Percentiles rank a stretch among this genome's conserved stretches.
phyloP scores from a whole-genome alignment of 768 basidiomycete species.

The Lentinula sp. region DNA sequence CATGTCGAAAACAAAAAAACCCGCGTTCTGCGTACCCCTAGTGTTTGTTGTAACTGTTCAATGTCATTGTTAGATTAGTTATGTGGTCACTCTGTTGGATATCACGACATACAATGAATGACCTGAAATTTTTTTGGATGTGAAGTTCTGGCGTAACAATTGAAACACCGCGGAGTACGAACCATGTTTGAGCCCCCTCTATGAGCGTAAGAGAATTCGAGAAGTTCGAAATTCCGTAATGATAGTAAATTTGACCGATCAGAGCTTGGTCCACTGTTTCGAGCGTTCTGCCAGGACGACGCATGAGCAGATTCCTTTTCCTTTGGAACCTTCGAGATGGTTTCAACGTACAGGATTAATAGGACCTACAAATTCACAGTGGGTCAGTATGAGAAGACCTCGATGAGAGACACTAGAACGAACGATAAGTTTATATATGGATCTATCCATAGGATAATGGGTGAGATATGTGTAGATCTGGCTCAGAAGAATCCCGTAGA shows the following conservation, averaged over 20 bases:
- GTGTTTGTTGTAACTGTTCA: constrained; percentile 33
- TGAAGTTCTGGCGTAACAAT: not conserved
- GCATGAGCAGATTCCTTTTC: not conserved
- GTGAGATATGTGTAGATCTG: constrained; percentile 52
- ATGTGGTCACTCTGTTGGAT: not conserved
- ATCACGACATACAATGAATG: constrained; percentile 36
- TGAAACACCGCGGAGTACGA: constrained; percentile 5
- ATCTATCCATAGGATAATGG: constrained; percentile 48
- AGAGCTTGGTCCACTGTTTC: constrained; percentile 50
- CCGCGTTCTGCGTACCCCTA: constrained; percentile 28
- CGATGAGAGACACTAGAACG: constrained; percentile 13
- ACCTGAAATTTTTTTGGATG: constrained; percentile 26
- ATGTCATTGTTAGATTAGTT: not conserved
- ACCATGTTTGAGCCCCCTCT: constrained; percentile 40
- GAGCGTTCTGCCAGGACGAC: constrained; percentile 30
- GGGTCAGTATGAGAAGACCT: not conserved
- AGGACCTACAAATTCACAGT: constrained; percentile 24
- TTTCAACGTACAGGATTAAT: constrained; percentile 25
- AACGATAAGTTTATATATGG: constrained; percentile 45
- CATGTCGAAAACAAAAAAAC: not conserved
- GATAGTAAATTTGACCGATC: constrained; percentile 52
- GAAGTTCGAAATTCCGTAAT: constrained; percentile 44
- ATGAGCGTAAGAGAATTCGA: constrained; percentile 27
- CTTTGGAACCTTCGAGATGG: not conserved
- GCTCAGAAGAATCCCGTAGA: constrained; percentile 49